Conservation (phyloP, 495 filamentous ascomycete species). For the Cryomyces antarcticus region DNA sequence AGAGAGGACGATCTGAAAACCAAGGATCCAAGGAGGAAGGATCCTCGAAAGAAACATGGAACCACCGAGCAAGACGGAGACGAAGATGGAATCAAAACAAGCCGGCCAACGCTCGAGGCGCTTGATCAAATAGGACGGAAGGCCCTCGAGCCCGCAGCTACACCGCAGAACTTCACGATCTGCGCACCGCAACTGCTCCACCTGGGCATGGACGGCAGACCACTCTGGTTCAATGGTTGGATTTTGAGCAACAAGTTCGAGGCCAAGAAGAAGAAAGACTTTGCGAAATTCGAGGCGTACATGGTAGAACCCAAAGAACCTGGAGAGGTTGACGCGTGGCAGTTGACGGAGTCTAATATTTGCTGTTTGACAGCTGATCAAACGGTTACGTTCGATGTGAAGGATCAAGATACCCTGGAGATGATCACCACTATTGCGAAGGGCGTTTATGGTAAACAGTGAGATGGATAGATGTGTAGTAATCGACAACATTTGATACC, state of each 20-base stretch:
- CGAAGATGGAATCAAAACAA: neutral
- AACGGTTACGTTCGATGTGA: neutral
- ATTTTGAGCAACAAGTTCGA: neutral
- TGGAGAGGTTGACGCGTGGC: neutral
- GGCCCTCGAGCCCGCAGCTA: neutral
- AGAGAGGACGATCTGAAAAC: too few relatives aligned
- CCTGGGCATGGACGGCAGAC: neutral
- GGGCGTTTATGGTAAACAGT: neutral
- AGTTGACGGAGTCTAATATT: neutral
- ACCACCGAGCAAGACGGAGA: too few relatives aligned
- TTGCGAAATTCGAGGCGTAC: neutral
- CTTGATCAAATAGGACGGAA: neutral
- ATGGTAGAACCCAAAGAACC: neutral
- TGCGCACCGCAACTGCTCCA: conserved; percentile 2
- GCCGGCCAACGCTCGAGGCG: neutral
- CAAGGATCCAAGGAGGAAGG: too few relatives aligned
- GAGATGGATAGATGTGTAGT: too few relatives aligned
- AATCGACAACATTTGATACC: too few relatives aligned
- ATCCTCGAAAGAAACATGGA: too few relatives aligned
- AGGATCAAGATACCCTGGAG: neutral
- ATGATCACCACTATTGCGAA: neutral
- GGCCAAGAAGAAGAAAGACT: neutral
- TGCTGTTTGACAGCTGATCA: neutral
- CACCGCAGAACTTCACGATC: neutral
- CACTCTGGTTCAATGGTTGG: conserved; percentile 2